phyloP scores from a whole-genome alignment of 768 basidiomycete species.

The Trametes punicea region DNA sequence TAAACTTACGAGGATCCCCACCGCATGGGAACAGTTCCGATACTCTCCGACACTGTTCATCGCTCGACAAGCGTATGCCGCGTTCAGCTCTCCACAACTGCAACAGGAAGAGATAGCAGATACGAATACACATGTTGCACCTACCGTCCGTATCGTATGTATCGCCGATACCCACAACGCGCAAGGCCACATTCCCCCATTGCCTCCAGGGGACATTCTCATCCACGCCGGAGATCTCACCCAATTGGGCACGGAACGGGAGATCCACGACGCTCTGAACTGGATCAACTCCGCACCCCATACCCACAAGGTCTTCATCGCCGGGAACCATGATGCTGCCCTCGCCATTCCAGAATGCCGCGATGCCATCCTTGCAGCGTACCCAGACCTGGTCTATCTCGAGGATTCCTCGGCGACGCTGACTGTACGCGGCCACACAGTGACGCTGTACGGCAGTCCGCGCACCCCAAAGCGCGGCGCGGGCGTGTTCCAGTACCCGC shows the following conservation, averaged over 20 bases:
- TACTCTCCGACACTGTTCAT: neutral
- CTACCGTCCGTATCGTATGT: slow-evolving; percentile 9
- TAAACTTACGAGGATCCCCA: neutral
- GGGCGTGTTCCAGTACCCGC: slow-evolving; percentile 38
- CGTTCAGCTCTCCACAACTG: too few relatives aligned
- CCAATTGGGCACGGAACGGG: slow-evolving; percentile 40
- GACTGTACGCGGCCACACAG: slow-evolving; percentile 28
- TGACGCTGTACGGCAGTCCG: slow-evolving; percentile 40
- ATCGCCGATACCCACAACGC: slow-evolving; percentile 15
- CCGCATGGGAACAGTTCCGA: neutral
- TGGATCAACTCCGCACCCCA: slow-evolving; percentile 40
- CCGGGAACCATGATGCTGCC: slow-evolving; percentile 64
- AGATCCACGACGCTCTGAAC: slow-evolving; percentile 48
- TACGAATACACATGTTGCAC: too few relatives aligned
- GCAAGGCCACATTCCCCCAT: neutral
- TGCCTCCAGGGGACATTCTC: slow-evolving; percentile 60
- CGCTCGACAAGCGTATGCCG: too few relatives aligned
- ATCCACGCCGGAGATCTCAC: slow-evolving; percentile 66
- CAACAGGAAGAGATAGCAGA: too few relatives aligned
- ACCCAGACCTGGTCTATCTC: slow-evolving; percentile 36
- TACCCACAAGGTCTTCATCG: slow-evolving; percentile 39
- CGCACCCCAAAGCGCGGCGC: slow-evolving; percentile 36
- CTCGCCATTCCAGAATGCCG: slow-evolving; percentile 16
- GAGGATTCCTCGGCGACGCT: slow-evolving; percentile 32
- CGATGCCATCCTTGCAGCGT: neutral